Evolutionary conservation across 805 yeast genomes (phyloP), one percentile per base, ranked within the genome.

Genomic region (Teunomyces kruisii): DNA sequence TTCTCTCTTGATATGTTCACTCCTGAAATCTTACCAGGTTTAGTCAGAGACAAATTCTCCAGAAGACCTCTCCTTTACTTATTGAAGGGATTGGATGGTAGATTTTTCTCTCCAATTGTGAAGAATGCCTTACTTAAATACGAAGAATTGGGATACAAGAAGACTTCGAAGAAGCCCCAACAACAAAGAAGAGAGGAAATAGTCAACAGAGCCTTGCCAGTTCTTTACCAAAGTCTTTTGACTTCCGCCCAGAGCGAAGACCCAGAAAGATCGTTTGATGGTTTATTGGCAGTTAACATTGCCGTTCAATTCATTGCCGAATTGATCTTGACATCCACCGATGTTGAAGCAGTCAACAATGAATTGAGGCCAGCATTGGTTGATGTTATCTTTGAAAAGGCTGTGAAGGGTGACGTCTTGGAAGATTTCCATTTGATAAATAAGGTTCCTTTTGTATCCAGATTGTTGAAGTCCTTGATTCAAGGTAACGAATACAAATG

Each of bases 21-120:
- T 15, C 71, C 78, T 24, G 80, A 75, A 27, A 57, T 62, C 12
- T 68, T 86, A 57, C 72, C 75, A 22, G 80, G 78, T 29, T 67
- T 88, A 17, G 70, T 86, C 22, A 69, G 73, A 42, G 84, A 86
- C 53, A 89, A 90, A 63, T 86, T 76, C 57, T 89, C 91, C 28
- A 80, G 99, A 71, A 81, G 96, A 66, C 97, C 97, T 35, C 81
- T 90, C 59, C 68, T 92, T 45, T 91, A 88, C 64, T 70, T 92
- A 46, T 72, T 91, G 49, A 76, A 81, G 45, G 96, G 96, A 3
- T 73, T 85, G 48, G 87, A 85, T 57, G 87, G 89, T 32, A 84
- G 86, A 61, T 91, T 83, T 62, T 92, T 92, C 67, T 78, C 87
- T 15, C 96, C 96, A 42, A 55, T 68, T 7, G 75, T 77, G 33